Evolutionary conservation across 352 stramenopile genomes (phyloP).

Genomic region (Achlya hypogyna): DNA sequence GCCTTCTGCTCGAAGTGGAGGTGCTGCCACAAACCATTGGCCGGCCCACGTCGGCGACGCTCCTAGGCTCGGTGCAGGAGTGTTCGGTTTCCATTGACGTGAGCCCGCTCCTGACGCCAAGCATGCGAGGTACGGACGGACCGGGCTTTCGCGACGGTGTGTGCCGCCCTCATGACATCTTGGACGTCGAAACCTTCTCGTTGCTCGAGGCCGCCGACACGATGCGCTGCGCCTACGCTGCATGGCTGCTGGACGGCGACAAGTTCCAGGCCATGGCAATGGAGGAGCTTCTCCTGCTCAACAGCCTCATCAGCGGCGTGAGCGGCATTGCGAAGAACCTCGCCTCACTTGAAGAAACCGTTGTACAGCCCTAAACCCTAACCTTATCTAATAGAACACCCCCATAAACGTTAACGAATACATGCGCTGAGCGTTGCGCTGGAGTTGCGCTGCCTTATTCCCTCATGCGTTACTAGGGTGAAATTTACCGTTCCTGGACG

Average conservation of each 20-base stretch:
- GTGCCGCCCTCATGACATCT: constrained; percentile 62
- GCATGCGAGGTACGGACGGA: neutral
- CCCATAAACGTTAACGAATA: too few species aligned
- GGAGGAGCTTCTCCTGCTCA: constrained; percentile 76
- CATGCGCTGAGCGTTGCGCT: too few species aligned
- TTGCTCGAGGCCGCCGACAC: constrained; percentile 52
- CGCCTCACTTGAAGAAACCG: constrained; percentile 62
- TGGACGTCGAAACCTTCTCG: constrained; percentile 76
- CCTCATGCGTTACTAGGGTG: too few species aligned
- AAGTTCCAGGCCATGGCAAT: constrained; percentile 66
- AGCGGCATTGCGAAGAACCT: constrained; percentile 65
- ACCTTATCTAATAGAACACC: too few species aligned
- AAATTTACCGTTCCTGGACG: too few species aligned
- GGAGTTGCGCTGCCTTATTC: too few species aligned
- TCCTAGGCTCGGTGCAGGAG: neutral
- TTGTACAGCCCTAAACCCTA: constrained; percentile 16
- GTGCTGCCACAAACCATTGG: constrained; percentile 35
- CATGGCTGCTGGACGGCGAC: constrained; percentile 65
- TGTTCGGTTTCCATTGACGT: neutral
- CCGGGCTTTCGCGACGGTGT: constrained; percentile 23
- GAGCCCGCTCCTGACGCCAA: neutral
- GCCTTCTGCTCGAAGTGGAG: constrained; percentile 66
- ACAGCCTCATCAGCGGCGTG: constrained; percentile 67
- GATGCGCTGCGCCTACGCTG: constrained; percentile 72
- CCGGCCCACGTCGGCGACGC: neutral